Evolutionary conservation across 352 stramenopile species (phyloP).

Genomic region (Lagenidium sp.): DNA sequence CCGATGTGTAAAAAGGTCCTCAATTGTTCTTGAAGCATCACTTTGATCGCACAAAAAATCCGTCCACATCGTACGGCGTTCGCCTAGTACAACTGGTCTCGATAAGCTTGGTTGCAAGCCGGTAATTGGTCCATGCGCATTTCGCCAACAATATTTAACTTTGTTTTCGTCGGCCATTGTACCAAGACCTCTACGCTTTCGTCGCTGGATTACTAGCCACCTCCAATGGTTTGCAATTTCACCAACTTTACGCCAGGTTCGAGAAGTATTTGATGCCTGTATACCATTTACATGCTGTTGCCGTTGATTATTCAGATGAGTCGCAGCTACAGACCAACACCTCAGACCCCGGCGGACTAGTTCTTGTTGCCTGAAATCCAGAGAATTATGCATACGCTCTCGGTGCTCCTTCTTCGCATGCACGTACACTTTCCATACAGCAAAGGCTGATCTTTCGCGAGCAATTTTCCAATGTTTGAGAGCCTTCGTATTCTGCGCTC

Average conservation of each 20-base stretch:
- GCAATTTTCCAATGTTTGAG: constrained; percentile 50
- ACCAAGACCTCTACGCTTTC: background rate
- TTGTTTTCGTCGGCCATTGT: background rate
- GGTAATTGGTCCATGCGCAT: background rate
- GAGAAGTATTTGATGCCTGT: constrained; percentile 10
- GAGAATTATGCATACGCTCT: constrained; percentile 29
- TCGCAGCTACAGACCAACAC: constrained; percentile 35
- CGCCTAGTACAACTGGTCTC: too few species aligned
- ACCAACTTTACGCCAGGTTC: constrained; percentile 11
- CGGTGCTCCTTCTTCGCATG: constrained; percentile 19
- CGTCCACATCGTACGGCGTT: too few species aligned
- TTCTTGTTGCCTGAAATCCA: constrained; percentile 38
- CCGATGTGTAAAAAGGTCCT: too few species aligned
- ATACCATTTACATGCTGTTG: constrained; percentile 10
- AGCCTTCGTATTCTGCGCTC: constrained; percentile 18
- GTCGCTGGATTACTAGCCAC: constrained; percentile 6
- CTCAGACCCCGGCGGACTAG: constrained; percentile 33
- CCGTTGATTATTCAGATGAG: constrained; percentile 26
- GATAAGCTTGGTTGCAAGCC: too few species aligned
- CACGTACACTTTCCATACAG: constrained; percentile 26
- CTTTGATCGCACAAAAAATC: too few species aligned
- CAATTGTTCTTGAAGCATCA: constrained; percentile 18
- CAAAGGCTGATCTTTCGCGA: constrained; percentile 20
- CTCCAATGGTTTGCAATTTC: constrained; percentile 17
- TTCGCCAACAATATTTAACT: background rate